phyloP scores from a whole-genome alignment of 305 asterid species.

The Solanum chacoense region DNA sequence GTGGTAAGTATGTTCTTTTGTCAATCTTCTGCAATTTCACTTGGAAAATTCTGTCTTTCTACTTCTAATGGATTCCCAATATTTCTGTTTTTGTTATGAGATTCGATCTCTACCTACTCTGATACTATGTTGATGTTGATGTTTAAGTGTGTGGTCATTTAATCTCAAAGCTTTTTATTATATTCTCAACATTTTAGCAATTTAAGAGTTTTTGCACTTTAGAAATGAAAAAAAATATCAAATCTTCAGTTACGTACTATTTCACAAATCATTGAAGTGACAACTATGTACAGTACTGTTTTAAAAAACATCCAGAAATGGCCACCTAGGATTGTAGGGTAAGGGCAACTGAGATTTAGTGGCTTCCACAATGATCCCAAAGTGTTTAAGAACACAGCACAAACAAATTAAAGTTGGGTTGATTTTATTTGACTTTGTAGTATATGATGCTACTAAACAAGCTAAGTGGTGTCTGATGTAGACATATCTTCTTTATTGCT shows the following conservation, averaged over 20 bases:
- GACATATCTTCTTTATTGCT: not conserved
- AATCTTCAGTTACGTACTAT: not conserved
- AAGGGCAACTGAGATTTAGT: not conserved
- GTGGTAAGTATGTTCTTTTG: not conserved
- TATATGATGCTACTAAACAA: not conserved
- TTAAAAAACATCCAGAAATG: not conserved
- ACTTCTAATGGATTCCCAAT: not conserved
- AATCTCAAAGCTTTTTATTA: not conserved
- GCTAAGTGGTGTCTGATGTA: not conserved
- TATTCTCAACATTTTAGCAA: no score
- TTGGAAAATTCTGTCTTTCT: not conserved
- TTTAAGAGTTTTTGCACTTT: not conserved
- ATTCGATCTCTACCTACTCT: no score
- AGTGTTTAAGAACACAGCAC: not conserved
- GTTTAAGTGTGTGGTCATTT: no score
- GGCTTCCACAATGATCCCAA: not conserved
- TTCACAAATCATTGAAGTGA: not conserved
- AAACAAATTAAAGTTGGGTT: not conserved
- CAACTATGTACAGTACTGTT: not conserved
- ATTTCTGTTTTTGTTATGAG: not conserved
- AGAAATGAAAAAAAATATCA: not conserved
- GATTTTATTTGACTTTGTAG: not conserved
- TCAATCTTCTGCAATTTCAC: not conserved
- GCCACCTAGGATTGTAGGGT: not conserved
- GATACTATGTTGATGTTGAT: no score